phyloP scores from a whole-genome alignment of 805 yeast species.

The Hermanozyma aechmeae region DNA sequence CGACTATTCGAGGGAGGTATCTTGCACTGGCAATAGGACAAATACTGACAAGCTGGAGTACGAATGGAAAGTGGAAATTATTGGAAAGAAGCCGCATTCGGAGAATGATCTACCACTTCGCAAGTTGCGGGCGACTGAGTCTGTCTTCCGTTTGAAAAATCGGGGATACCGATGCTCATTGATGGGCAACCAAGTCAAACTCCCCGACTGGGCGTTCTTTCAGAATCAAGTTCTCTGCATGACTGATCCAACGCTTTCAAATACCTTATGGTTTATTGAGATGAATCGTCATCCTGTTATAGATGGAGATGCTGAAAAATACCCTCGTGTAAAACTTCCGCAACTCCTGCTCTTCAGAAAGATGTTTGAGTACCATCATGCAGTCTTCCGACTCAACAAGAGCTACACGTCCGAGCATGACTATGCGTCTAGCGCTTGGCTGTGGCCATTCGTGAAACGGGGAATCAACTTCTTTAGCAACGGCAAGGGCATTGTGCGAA shows the following conservation, averaged over 20 bases:
- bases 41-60: conserved; percentile 61
- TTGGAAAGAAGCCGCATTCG: conserved; percentile 22
- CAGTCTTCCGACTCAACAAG: conserved; percentile 43
- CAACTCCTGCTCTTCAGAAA: conserved; percentile 39
- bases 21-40: conserved; percentile 51
- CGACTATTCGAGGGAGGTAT: conserved; percentile 81
- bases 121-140: conserved; percentile 45
- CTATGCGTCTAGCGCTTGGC: conserved; percentile 43
- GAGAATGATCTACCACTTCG: conserved; percentile 24
- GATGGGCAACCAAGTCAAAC: conserved; percentile 58
- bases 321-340: conserved; percentile 15
- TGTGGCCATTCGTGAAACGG: conserved; percentile 53
- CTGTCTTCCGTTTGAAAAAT: conserved; percentile 65
- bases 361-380: conserved; percentile 45
- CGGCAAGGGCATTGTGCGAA: conserved; percentile 17
- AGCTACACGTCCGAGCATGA: conserved; percentile 39
- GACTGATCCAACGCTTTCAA: conserved; percentile 56
- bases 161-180: conserved; percentile 59
- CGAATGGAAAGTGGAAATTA: conserved; percentile 54
- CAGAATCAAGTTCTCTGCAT: conserved; percentile 89
- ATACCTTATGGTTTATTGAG: conserved; percentile 72
- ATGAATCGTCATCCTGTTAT: conserved; percentile 47
- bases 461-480: conserved; percentile 54
- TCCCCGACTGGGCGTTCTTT: conserved; percentile 79
- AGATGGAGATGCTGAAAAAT: conserved; percentile 10